Percentiles rank a stretch among this genome's conserved stretches.
phyloP scores from a whole-genome alignment of 495 filamentous ascomycete genomes.

The Cercophora samala region DNA sequence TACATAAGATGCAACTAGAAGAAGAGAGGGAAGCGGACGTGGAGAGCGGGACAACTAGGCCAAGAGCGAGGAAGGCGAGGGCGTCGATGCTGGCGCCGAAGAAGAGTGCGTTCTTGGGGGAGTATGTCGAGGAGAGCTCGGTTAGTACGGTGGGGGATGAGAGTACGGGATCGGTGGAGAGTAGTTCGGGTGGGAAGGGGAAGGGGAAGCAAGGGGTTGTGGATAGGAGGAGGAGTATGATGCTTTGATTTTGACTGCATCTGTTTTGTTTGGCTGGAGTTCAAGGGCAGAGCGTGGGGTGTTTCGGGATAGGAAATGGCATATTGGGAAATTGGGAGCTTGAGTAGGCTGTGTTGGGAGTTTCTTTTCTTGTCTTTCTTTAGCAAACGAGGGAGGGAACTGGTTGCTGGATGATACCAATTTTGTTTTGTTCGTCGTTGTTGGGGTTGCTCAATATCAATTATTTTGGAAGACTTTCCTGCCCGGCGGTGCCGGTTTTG shows the following conservation, averaged over 20 bases:
- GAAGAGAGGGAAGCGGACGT: conserved; percentile 10
- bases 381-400: neutral
- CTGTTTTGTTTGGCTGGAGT: neutral
- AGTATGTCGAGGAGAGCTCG: neutral
- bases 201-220: neutral
- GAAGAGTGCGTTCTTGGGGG: conserved; percentile 26
- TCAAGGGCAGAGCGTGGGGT: neutral
- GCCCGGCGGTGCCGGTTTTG: no score
- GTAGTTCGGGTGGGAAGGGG: conserved; percentile 1
- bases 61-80: neutral
- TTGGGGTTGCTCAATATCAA: neutral
- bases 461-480: neutral
- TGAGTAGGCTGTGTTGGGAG: neutral
- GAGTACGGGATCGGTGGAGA: neutral
- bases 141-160: neutral
- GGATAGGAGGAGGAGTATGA: conserved; percentile 51
- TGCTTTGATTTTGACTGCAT: conserved; percentile 46
- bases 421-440: neutral
- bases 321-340: conserved; percentile 1
- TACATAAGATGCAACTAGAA: conserved; percentile 17
- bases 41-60: neutral
- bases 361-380: neutral
- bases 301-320: neutral
- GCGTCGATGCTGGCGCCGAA: conserved; percentile 41
- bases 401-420: neutral